Percentiles rank a stretch among this genome's conserved stretches.
Evolutionary conservation across 2,329 filamentous ascomycete species (phyloP).

Genomic region (Pestalotiopsis sp.): DNA sequence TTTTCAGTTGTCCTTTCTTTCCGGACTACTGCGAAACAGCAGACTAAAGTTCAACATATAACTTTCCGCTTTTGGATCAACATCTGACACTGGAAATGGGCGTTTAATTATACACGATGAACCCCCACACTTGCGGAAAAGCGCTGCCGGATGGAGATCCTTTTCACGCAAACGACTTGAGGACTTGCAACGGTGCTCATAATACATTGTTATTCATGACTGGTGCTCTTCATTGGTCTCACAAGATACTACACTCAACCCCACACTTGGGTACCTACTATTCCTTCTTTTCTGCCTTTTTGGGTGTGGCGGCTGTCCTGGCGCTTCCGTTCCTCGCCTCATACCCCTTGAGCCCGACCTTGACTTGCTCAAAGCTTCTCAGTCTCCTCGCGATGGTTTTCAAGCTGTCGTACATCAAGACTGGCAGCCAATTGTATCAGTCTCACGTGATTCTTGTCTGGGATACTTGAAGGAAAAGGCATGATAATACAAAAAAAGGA

Average conservation of each 20-base stretch:
- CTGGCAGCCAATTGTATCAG: no score
- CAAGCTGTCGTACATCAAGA: constrained; percentile 30
- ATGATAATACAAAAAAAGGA: not conserved
- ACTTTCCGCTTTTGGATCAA: not conserved
- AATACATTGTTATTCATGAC: not conserved
- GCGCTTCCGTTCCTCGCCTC: constrained; percentile 14
- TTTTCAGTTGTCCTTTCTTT: not conserved
- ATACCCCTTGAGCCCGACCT: constrained; percentile 22
- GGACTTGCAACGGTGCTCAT: not conserved
- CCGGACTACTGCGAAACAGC: no score
- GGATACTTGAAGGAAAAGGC: no score
- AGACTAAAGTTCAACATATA: not conserved
- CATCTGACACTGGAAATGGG: no score
- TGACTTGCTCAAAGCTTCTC: constrained; percentile 27
- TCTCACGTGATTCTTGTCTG: no score
- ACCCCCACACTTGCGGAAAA: constrained; percentile 4
- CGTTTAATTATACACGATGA: not conserved
- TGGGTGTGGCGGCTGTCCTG: not conserved
- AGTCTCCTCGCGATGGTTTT: constrained; percentile 27
- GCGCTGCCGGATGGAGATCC: not conserved
- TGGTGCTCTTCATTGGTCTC: not conserved
- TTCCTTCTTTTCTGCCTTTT: constrained; percentile 10
- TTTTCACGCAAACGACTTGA: not conserved
- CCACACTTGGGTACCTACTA: not conserved
- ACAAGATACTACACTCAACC: not conserved